Evolutionary conservation across 1,284 basidiomycete species (phyloP).

Genomic region (Pseudozyma thailandica): DNA sequence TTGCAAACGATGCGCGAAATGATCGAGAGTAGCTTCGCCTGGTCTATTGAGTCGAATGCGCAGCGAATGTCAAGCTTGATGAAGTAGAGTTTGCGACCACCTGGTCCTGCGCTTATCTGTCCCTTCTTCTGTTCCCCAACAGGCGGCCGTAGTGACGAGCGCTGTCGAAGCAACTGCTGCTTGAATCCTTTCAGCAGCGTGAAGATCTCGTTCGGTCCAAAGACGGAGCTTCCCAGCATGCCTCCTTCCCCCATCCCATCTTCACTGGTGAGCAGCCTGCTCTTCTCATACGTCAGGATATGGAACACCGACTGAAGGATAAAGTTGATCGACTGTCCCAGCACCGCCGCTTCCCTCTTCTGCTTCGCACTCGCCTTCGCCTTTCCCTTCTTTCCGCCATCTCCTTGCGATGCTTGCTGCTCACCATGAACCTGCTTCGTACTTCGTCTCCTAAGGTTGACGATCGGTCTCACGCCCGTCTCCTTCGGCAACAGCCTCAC

Average conservation of each 20-base stretch:
- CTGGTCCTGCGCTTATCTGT: not conserved
- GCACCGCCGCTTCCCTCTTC: conserved; percentile 26
- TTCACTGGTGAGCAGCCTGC: conserved; percentile 12
- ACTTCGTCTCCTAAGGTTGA: conserved; percentile 82
- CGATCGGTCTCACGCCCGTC: conserved; percentile 90
- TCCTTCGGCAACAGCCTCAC: conserved; percentile 93
- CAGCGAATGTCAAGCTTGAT: conserved; percentile 95
- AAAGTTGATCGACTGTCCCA: conserved; percentile 81
- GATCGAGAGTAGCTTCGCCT: conserved; percentile 83
- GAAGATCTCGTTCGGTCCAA: conserved; percentile 69
- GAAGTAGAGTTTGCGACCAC: conserved; percentile 75
- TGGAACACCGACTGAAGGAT: conserved; percentile 76
- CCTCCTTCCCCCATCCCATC: not conserved
- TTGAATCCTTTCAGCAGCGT: conserved; percentile 42
- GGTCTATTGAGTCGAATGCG: conserved; percentile 96
- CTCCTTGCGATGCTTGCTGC: conserved; percentile 6
- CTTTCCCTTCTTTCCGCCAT: not conserved
- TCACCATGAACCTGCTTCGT: conserved; percentile 33
- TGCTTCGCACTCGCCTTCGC: conserved; percentile 14
- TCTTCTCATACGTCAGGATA: conserved; percentile 57
- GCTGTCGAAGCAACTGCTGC: conserved; percentile 13
- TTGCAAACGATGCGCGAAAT: conserved; percentile 73
- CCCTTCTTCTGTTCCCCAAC: not conserved
- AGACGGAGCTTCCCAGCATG: conserved; percentile 53
- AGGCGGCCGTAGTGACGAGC: not conserved